phyloP scores from a whole-genome alignment of 2,329 filamentous ascomycete species.

The Chlorencoelia australis region DNA sequence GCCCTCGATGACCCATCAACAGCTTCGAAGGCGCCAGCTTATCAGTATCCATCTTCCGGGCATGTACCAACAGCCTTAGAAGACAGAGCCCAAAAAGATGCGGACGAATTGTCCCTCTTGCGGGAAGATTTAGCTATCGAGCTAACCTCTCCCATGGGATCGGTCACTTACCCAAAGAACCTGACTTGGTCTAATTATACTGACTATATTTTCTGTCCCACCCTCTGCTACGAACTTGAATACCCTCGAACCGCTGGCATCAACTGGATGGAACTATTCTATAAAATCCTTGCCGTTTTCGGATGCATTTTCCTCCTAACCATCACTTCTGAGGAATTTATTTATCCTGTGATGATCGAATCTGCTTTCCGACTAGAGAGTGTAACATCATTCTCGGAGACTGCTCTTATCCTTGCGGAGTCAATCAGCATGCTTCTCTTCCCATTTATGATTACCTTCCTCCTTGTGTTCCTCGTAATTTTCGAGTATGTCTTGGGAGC shows the following conservation, averaged over 20 bases:
- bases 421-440: conserved; percentile 87
- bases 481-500: conserved; percentile 95
- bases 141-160: conserved; percentile 81
- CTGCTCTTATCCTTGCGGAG: conserved; percentile 72
- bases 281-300: conserved; percentile 82
- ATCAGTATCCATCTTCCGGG: conserved; percentile 55
- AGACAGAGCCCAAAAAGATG: conserved; percentile 21
- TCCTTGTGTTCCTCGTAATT: conserved; percentile 94
- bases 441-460: conserved; percentile 92
- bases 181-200: conserved; percentile 71
- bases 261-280: conserved; percentile 70
- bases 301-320: conserved; percentile 94
- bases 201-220: conserved; percentile 87
- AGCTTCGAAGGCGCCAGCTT: conserved; percentile 57
- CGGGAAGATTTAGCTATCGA: conserved; percentile 84
- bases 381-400: conserved; percentile 43
- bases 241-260: conserved; percentile 74
- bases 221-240: conserved; percentile 93
- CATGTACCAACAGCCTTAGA: conserved; percentile 9
- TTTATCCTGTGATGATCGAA: conserved; percentile 76
- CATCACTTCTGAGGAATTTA: conserved; percentile 87
- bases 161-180: conserved; percentile 83
- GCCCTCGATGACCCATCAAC: conserved; percentile 70
- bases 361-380: conserved; percentile 46
- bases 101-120: conserved; percentile 44